Conservation (phyloP, 1,139 yeast genomes). For the Hyphopichia burtonii region DNA sequence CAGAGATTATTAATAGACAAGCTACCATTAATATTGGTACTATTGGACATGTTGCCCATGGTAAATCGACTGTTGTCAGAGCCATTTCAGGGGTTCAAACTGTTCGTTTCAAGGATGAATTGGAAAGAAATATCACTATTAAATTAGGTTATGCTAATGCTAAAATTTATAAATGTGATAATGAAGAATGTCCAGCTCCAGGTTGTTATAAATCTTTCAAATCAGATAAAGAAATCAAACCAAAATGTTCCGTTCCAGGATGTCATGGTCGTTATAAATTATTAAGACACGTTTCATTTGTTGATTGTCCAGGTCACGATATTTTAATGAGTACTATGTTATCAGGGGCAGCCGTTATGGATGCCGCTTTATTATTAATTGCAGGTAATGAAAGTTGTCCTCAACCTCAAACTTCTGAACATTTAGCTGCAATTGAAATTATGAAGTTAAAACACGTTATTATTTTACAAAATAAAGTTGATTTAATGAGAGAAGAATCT, state of each 20-base stretch:
- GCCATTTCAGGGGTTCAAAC: constrained; percentile 99
- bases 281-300: constrained; percentile 96
- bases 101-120: constrained; percentile 96
- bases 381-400: constrained; percentile 99
- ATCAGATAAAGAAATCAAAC: constrained; percentile 91
- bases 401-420: constrained; percentile 99
- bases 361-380: constrained; percentile 91
- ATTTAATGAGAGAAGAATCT: constrained; percentile 95
- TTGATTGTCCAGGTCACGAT: constrained; percentile 99
- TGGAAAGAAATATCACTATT: constrained; percentile 98
- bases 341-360: constrained; percentile 99
- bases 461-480: constrained; percentile 96
- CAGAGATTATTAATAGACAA: constrained; percentile 96
- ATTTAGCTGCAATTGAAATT: constrained; percentile 98
- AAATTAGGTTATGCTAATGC: constrained; percentile 99
- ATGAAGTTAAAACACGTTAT: constrained; percentile 98
- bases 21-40: constrained; percentile 99
- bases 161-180: constrained; percentile 91
- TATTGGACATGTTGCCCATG: constrained; percentile 99
- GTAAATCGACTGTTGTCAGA: constrained; percentile 97
- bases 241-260: constrained; percentile 85
- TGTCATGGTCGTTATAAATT: constrained; percentile 82
- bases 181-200: constrained; percentile 87
- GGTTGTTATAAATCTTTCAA: constrained; percentile 93
- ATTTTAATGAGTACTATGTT: constrained; percentile 99